phyloP scores from a whole-genome alignment of 176 grass and related monocot species.

The Raddia guianensis region DNA sequence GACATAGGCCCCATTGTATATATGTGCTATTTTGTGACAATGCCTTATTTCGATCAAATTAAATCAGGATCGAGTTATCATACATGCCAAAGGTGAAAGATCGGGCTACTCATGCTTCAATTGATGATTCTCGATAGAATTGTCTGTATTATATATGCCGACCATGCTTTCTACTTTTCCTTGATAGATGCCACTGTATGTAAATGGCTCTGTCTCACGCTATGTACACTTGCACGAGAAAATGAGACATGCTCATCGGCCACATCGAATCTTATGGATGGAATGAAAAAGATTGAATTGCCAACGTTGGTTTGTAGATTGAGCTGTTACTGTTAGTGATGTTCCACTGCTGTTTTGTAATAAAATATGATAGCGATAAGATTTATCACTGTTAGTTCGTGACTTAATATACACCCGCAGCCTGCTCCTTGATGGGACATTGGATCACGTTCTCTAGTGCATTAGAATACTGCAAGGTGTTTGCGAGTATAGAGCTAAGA shows the following conservation, averaged over 20 bases:
- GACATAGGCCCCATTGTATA: too few species aligned
- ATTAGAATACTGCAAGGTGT: constrained; percentile 5
- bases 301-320: too few species aligned
- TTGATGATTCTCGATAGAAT: too few species aligned
- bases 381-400: too few species aligned
- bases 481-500: background rate
- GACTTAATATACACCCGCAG: background rate
- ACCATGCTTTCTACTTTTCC: background rate
- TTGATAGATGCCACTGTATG: background rate
- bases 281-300: background rate
- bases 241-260: background rate
- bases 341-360: too few species aligned
- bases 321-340: too few species aligned
- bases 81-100: too few species aligned
- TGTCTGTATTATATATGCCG: background rate
- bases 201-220: background rate
- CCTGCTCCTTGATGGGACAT: constrained; percentile 34
- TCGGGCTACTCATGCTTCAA: too few species aligned
- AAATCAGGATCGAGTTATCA: too few species aligned
- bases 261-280: background rate
- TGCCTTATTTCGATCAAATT: too few species aligned
- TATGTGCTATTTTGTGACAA: too few species aligned
- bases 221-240: constrained; percentile 28
- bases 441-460: constrained; percentile 32
- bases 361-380: too few species aligned